These are phyloP conservation scores for Phytophthora quininea DNA, from an alignment of 352 stramenopile genomes.

Conservation along the genomic window DNA sequence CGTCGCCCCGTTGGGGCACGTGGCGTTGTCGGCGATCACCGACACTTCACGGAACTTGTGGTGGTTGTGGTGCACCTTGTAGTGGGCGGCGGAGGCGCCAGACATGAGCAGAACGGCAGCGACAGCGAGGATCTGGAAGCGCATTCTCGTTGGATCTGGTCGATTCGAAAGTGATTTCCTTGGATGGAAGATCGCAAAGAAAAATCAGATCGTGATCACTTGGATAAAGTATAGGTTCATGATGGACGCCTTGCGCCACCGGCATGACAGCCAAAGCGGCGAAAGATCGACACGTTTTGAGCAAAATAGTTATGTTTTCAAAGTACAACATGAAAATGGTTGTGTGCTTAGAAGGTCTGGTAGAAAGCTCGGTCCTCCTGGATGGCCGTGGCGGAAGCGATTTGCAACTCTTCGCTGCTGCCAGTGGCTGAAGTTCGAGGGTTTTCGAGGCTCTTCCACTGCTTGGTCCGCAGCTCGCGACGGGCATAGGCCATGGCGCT, in stretches of 20 bases:
- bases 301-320: too few relatives aligned
- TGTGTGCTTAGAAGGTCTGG: slow-evolving; percentile 10
- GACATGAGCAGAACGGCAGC: slow-evolving; percentile 20
- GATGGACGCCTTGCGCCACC: neutral
- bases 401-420: slow-evolving; percentile 25
- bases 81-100: slow-evolving; percentile 4
- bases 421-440: slow-evolving; percentile 25
- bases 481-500: slow-evolving; percentile 30
- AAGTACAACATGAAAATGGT: neutral
- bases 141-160: slow-evolving; percentile 18
- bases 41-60: slow-evolving; percentile 59
- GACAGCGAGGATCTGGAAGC: slow-evolving; percentile 21
- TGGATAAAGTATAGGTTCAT: too few relatives aligned
- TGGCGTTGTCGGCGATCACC: slow-evolving; percentile 45
- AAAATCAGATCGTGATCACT: too few relatives aligned
- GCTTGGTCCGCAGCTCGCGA: slow-evolving; percentile 29
- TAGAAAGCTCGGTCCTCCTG: slow-evolving; percentile 19
- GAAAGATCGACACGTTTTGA: too few relatives aligned
- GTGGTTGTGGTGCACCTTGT: slow-evolving; percentile 38
- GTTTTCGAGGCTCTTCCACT: slow-evolving; percentile 23
- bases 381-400: neutral
- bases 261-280: neutral
- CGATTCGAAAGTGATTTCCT: slow-evolving; percentile 32
- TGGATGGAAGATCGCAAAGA: too few relatives aligned
- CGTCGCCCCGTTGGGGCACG: slow-evolving; percentile 52